phyloP scores from a whole-genome alignment of 305 asterid genomes.

The Fraxinus albicans region DNA sequence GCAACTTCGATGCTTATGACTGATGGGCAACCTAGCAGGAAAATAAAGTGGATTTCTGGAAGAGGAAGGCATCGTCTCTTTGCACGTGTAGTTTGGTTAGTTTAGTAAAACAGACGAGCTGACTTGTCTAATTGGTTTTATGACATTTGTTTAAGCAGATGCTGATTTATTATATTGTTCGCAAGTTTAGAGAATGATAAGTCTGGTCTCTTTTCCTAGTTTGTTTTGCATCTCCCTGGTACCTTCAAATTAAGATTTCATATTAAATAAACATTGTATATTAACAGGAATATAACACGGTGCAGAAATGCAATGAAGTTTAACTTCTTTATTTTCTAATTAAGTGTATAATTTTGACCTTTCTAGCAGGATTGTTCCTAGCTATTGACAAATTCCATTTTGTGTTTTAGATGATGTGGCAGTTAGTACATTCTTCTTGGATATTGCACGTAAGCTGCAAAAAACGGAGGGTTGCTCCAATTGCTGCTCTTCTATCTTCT shows the following conservation, averaged over 20 bases:
- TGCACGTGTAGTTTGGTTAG: not conserved
- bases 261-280: conserved; percentile 10
- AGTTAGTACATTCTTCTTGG: conserved; percentile 89
- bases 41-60: not conserved
- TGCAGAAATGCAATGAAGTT: not conserved
- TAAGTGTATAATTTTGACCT: not conserved
- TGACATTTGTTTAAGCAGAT: not conserved
- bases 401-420: conserved; percentile 81
- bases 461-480: conserved; percentile 95
- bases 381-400: conserved; percentile 18
- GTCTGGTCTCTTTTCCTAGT: not conserved
- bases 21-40: not conserved
- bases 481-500: conserved; percentile 92
- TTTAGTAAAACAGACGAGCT: not conserved
- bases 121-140: not conserved
- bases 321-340: conserved; percentile 8
- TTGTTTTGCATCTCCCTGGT: not conserved
- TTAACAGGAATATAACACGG: not conserved
- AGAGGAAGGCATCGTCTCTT: not conserved
- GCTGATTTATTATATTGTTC: not conserved
- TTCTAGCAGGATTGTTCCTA: conserved; percentile 6
- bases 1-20: not conserved
- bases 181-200: not conserved
- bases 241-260: not conserved
- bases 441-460: conserved; percentile 87